phyloP scores from a whole-genome alignment of 23 red algal species.

The Gracilariopsis chorda region DNA sequence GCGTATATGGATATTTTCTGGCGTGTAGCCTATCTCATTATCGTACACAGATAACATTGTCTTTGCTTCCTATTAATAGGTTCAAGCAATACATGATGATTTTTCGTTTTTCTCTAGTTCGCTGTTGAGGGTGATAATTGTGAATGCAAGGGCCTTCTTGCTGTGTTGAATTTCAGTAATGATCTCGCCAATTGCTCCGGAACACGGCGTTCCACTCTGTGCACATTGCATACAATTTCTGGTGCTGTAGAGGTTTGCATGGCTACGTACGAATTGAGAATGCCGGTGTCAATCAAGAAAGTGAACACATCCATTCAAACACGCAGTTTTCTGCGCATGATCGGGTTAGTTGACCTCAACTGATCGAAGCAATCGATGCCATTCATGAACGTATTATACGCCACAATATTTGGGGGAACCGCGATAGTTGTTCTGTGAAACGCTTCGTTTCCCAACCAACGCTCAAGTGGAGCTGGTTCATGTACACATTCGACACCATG shows the following conservation, averaged over 20 bases:
- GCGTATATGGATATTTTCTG: not conserved
- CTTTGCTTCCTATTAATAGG: not conserved
- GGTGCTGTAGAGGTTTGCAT: not conserved
- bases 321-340: not conserved
- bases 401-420: not conserved
- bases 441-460: not conserved
- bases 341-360: not conserved
- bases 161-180: not conserved
- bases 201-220: not conserved
- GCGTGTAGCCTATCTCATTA: not conserved
- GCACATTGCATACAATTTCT: not conserved
- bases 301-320: not conserved
- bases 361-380: not conserved
- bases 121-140: no score
- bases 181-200: not conserved
- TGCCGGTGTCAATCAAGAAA: not conserved
- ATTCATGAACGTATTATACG: conserved; percentile 6
- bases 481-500: not conserved
- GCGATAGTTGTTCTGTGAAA: no score
- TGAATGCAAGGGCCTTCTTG: not conserved
- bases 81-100: not conserved
- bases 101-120: no score
- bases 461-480: not conserved
- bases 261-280: not conserved
- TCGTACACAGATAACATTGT: not conserved